Conservation (phyloP, 78 protist genomes). For the Dictyostelium purpureum region DNA sequence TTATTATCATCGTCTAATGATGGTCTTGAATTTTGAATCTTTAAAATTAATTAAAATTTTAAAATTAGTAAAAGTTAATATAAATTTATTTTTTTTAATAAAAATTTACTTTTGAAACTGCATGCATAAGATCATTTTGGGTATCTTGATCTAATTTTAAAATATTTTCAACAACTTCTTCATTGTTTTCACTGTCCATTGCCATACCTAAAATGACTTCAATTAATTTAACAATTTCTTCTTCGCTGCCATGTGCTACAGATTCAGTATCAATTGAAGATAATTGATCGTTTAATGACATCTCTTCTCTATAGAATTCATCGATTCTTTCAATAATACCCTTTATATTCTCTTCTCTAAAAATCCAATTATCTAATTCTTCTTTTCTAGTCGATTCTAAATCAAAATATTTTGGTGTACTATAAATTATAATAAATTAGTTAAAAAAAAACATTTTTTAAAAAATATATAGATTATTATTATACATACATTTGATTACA, state of each 20-base stretch:
- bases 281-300: background rate
- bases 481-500: slow-evolving; percentile 33
- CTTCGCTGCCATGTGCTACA: background rate
- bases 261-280: slow-evolving; percentile 8
- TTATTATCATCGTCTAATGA: background rate
- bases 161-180: slow-evolving; percentile 39
- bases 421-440: background rate
- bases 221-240: slow-evolving; percentile 38
- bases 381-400: slow-evolving; percentile 3
- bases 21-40: slow-evolving; percentile 15
- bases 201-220: slow-evolving; percentile 47
- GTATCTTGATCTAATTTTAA: slow-evolving; percentile 47
- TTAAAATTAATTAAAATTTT: too few species aligned
- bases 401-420: slow-evolving; percentile 62
- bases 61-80: background rate
- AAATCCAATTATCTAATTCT: slow-evolving; percentile 65
- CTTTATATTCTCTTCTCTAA: slow-evolving; percentile 53
- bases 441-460: background rate
- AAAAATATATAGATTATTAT: background rate
- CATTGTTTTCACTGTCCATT: slow-evolving; percentile 65
- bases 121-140: slow-evolving; percentile 47
- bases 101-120: slow-evolving; percentile 11
- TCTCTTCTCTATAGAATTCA: slow-evolving; percentile 11
- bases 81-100: background rate
- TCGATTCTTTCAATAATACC: slow-evolving; percentile 8